These are phyloP conservation scores for Rhynchospora breviuscula DNA, from an alignment of 176 grass and related monocot genomes.

Conservation along the genomic window DNA sequence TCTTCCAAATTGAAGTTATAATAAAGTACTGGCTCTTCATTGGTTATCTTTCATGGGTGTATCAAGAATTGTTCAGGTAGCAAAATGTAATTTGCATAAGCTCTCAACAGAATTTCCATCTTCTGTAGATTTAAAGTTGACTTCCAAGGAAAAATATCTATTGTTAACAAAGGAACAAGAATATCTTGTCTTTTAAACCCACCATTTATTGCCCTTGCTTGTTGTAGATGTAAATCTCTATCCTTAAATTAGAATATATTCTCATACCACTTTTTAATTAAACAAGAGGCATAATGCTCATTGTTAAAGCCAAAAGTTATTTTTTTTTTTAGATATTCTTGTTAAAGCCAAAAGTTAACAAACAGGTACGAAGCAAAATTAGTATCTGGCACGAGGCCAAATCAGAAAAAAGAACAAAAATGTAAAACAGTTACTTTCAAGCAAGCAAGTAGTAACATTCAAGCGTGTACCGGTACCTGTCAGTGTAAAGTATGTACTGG, in stretches of 20 bases:
- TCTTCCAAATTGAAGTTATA: not conserved
- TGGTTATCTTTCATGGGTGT: not conserved
- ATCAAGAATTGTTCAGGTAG: not conserved
- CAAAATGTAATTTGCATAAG: not conserved
- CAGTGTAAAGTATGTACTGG: not conserved
- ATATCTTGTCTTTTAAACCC: not conserved
- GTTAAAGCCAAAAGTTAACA: not conserved
- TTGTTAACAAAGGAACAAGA: constrained; percentile 3
- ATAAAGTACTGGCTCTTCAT: not conserved
- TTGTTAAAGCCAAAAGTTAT: not conserved
- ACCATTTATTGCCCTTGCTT: constrained; percentile 10
- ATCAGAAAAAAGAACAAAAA: not conserved
- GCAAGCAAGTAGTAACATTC: constrained; percentile 3
- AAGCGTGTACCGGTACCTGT: constrained; percentile 8
- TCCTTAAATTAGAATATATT: constrained; percentile 9
- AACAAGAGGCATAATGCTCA: not conserved
- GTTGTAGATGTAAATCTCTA: not conserved
- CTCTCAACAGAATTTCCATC: not conserved
- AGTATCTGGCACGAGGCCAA: not conserved
- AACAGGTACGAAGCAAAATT: constrained; percentile 8
- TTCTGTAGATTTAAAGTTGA: not conserved
- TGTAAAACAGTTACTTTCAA: not conserved
- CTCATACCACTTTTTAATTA: not conserved
- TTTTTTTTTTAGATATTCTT: no score
- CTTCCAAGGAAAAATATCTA: not conserved